Evolutionary conservation across 73 alveolate species (phyloP), one percentile per base, ranked within the genome.

Genomic region (Paraurostyla sp.): DNA sequence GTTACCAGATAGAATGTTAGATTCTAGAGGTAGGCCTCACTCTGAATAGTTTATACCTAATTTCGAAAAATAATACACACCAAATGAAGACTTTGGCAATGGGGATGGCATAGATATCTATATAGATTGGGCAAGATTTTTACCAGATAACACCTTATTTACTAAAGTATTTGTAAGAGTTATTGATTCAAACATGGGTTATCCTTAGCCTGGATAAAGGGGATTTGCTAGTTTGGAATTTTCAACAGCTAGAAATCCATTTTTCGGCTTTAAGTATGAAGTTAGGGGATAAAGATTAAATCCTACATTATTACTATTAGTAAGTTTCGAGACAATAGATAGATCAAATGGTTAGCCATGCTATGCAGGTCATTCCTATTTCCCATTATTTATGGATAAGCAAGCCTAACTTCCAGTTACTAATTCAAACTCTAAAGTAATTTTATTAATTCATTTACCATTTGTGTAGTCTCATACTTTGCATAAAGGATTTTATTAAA

Each of bases 41-140:
- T 73, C 86, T 30, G 51, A 68, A 27, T 59, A 71, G 36, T 87
- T 76, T 52, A 92, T 85, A 38, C 91, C 92, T 15, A 91, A 91
- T 58, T 59, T 88, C 3, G 88, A 87, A 16, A 63, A 93, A 43
- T 62, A 76, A 58, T 85, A 84, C 85, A 65, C 94, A 18, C 80
- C 71, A 30, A 52, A 59, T 80, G 96, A 94, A 57, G 92, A 89
- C 11, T 94, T 91, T 54, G 90, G 82, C 46, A 78, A 78, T 60
- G 95, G 98, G 27, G 97, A 93, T 86, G 99, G 99, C 23, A 87
- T 96, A 9, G 99, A 96, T 86, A 71, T 93, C 54, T 96, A 96
- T 68, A 83, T 96, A 0, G 99, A 96, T 83, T 95, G 96, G 71
- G 94, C 94, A 25, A 78, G 99, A 57, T 93, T 85, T 76, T 69